Evolutionary conservation across 805 yeast species (phyloP), one percentile per base, ranked within the genome.

Genomic region (Kuraishia ogatae): DNA sequence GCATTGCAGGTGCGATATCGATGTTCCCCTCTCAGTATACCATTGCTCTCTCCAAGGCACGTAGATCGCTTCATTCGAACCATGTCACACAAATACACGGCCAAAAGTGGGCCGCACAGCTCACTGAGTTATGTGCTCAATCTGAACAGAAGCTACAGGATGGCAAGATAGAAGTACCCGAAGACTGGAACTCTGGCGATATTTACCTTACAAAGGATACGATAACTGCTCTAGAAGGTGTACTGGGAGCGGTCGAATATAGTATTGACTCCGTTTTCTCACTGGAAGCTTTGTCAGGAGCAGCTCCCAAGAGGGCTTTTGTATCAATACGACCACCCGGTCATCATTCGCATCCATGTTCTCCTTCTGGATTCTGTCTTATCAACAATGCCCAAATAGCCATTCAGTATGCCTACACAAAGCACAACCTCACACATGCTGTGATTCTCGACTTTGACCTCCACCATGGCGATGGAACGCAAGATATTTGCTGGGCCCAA

Each of bases 401-500:
- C 1, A 82, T 87, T 24, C 92, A 87, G 62, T 89, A 89, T 64
- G 96, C 96, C 0, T 77, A 74, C 54, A 79, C 73, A 49, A 66
- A 73, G 7, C 80, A 85, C 61, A 82, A 75, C 1, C 83, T 89
- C 2, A 84, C 93, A 0, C 96, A 89, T 70, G 90, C 90, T 19
- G 91, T 86, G 0, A 85, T 89, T 20, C 69, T 89, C 29, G 96
- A 89, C 66, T 85, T 89, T 58, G 96, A 89, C 66, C 73, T 89
- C 48, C 96, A 89, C 64, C 96, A 89, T 64, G 96, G 96, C 19
- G 96, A 89, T 68, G 96, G 96, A 15, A 80, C 89, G 6, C 96
- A 89, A 62, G 96, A 89, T 66, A 85, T 89, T 26, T 83, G 92
- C 62, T 89, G 92, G 91, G 84, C 82, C 62, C 74, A 88, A 59